Base-by-base conservation (phyloP, 306 rosid species). In the Cotoneaster glaucophyllus region DNA sequence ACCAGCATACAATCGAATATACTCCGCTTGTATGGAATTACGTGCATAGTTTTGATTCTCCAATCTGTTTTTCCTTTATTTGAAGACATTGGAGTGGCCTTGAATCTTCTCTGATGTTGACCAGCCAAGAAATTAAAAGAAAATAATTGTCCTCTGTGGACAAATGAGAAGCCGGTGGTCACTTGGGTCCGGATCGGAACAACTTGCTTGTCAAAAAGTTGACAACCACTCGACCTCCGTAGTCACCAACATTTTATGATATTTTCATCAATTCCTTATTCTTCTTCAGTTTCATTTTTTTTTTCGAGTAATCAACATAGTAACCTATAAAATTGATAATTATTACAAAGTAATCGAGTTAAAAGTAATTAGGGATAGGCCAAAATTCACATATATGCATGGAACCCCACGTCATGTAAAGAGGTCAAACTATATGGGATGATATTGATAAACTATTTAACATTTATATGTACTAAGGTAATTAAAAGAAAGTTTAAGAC, bases 91-190 rank as follows among this genome's bases (percentile, higher is more conserved):
- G 68, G 58, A 15, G 69, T n/a, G 34, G 22, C 7, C 14, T 31
- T 14, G 41, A 78, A 63, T 61, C 65, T 22, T 54, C 25, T 34
- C 15, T 70, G 84, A 71, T 56, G 81, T 68, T 72, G 86, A 75
- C 78, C 57, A 18, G 24, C 70, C 71, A 64, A 37, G 29, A 25
- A 50, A 44, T 15, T 50, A 50, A 6, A 74, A 74, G 52, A 15
- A 71, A 56, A 45, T n/a, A 14, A 71, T 50, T 22, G 50, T 82
- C 75, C 59, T 39, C 64, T 2, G 50, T 15, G 67, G 82, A 81
- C 79, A 74, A 45, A 73, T 81, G 54, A 45, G 31, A 81, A 86
- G 87, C 86, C 86, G 84, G 90, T 87, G 86, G 81, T 52, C 73
- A 39, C 56, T 78, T 81, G 72, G 62, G 72, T 84, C 82, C 75